Evolutionary conservation across 2,329 filamentous ascomycete genomes (phyloP).

Genomic region (Penicillium sumatraense): DNA sequence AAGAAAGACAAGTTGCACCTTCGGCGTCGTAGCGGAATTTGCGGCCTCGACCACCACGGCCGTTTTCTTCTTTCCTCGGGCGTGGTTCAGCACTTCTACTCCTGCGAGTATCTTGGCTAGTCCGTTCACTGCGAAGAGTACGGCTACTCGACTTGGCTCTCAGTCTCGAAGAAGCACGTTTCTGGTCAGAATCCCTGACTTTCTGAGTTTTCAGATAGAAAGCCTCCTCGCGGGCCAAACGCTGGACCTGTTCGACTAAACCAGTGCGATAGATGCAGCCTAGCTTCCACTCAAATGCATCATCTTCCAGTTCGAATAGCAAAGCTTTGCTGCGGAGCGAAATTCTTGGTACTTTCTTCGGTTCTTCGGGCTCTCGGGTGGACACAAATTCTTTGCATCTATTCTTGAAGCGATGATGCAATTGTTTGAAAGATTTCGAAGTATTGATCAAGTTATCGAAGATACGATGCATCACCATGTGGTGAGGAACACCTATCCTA

Average conservation of each 20-base stretch:
- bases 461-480: conserved; percentile 84
- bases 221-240: conserved; percentile 86
- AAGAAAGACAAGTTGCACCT: conserved; percentile 72
- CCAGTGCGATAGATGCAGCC: conserved; percentile 92
- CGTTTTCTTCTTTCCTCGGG: conserved; percentile 35
- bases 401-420: conserved; percentile 91
- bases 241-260: conserved; percentile 84
- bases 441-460: conserved; percentile 94
- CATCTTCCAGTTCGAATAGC: conserved; percentile 91
- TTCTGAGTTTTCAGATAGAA: conserved; percentile 87
- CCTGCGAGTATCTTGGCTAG: conserved; percentile 47
- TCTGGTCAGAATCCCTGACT: conserved; percentile 69
- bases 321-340: conserved; percentile 81
- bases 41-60: conserved; percentile 42
- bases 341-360: conserved; percentile 84
- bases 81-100: conserved; percentile 63
- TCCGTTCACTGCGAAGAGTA: conserved; percentile 46
- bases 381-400: conserved; percentile 87
- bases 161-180: conserved; percentile 55
- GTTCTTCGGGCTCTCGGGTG: conserved; percentile 80
- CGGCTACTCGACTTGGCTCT: conserved; percentile 58
- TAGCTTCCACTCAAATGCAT: conserved; percentile 96
- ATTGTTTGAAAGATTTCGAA: conserved; percentile 82
- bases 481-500: conserved; percentile 85
- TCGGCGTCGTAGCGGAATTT: conserved; percentile 76